phyloP scores from a whole-genome alignment of 306 rosid species.

The Crotalaria pallida region DNA sequence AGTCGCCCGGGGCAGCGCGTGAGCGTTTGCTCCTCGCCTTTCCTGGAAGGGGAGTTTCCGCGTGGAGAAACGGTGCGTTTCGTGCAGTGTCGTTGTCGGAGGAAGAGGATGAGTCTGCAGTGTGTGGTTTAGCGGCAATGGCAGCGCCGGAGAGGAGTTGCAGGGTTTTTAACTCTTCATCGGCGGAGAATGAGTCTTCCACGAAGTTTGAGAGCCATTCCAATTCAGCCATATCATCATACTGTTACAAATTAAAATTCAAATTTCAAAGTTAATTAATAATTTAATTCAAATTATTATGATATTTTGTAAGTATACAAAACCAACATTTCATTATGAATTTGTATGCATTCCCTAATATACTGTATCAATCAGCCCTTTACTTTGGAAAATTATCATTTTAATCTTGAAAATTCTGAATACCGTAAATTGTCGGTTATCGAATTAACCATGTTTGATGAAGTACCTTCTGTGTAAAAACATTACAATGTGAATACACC shows the following conservation, averaged over 20 bases:
- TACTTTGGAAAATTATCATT: no score
- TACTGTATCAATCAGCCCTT: no score
- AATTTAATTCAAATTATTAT: neutral
- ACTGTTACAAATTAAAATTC: constrained; percentile 34
- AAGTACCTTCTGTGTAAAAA: no score
- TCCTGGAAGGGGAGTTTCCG: constrained; percentile 81
- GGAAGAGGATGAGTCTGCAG: constrained; percentile 81
- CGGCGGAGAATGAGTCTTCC: constrained; percentile 85
- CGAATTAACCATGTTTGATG: no score
- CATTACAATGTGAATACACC: no score
- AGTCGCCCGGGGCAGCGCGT: constrained; percentile 90
- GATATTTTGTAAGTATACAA: neutral
- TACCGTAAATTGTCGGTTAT: no score
- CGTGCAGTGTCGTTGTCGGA: constrained; percentile 42
- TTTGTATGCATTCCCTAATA: no score
- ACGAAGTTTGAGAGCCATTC: constrained; percentile 97
- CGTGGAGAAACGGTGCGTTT: constrained; percentile 50
- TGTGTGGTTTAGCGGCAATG: constrained; percentile 39
- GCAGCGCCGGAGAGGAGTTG: constrained; percentile 42
- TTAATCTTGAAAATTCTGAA: no score
- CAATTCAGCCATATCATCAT: constrained; percentile 82
- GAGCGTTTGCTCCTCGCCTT: constrained; percentile 96
- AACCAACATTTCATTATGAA: no score
- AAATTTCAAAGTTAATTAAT: neutral
- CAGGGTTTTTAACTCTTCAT: constrained; percentile 61